phyloP scores from a whole-genome alignment of 129 eudicot species.

The Artemisia argyi region DNA sequence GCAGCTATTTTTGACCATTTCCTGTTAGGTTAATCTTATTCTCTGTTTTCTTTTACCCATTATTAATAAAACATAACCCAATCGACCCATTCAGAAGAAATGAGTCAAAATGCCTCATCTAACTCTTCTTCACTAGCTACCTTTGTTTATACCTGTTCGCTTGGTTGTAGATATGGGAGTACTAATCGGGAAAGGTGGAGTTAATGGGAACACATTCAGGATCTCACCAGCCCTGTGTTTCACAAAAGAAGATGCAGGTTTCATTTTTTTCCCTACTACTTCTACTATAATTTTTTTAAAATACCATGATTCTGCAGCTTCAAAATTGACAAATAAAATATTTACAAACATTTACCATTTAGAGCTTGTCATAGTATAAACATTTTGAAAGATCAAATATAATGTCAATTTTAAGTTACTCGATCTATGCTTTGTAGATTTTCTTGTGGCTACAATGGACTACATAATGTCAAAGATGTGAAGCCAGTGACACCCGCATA shows the following conservation, averaged over 20 bases:
- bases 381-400: background rate
- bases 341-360: background rate
- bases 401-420: background rate
- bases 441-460: constrained; percentile 65
- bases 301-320: background rate
- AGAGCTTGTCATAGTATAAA: background rate
- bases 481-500: background rate
- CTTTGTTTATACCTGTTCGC: background rate
- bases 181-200: constrained; percentile 76
- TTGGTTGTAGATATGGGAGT: constrained; percentile 64
- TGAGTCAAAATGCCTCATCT: background rate
- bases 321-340: background rate
- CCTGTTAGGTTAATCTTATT: no score
- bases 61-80: background rate
- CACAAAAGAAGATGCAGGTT: constrained; percentile 75
- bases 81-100: background rate
- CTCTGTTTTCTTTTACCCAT: no score
- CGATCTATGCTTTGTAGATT: constrained; percentile 39
- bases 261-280: background rate
- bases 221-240: constrained; percentile 81
- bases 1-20: no score
- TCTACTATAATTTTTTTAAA: background rate
- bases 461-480: constrained; percentile 56
- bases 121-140: background rate
- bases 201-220: constrained; percentile 69